These are phyloP conservation scores for Ceratonia siliqua DNA, from an alignment of 306 rosid genomes.

Conservation along the genomic window DNA sequence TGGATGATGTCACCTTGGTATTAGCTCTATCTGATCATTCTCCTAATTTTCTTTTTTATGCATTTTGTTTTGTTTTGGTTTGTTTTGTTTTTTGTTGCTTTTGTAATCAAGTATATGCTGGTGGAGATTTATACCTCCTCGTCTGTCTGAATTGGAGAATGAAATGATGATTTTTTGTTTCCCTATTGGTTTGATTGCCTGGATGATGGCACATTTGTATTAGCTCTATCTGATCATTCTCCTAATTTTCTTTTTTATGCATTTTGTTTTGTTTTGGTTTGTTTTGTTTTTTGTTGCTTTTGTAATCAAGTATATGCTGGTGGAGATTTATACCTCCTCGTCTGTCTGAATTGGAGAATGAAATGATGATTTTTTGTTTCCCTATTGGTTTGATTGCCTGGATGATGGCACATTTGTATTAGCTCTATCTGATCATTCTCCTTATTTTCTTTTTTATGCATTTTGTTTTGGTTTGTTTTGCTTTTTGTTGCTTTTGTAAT, in stretches of 20 bases:
- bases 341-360: neutral
- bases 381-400: slow-evolving; percentile 51
- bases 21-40: slow-evolving; percentile 50
- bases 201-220: slow-evolving; percentile 46
- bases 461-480: neutral
- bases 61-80: neutral
- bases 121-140: neutral
- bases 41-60: neutral
- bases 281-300: neutral
- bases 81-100: too few relatives aligned
- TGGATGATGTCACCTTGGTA: slow-evolving; percentile 39
- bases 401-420: slow-evolving; percentile 42
- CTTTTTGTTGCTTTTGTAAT: neutral
- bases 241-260: neutral
- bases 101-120: neutral
- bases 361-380: slow-evolving; percentile 32
- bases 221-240: slow-evolving; percentile 35
- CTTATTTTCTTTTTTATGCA: neutral
- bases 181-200: slow-evolving; percentile 51
- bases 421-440: slow-evolving; percentile 52
- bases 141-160: neutral
- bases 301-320: neutral
- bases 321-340: neutral
- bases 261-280: neutral
- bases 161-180: slow-evolving; percentile 11